phyloP scores from a whole-genome alignment of 306 rosid species.

The Erythrophleum fordii region DNA sequence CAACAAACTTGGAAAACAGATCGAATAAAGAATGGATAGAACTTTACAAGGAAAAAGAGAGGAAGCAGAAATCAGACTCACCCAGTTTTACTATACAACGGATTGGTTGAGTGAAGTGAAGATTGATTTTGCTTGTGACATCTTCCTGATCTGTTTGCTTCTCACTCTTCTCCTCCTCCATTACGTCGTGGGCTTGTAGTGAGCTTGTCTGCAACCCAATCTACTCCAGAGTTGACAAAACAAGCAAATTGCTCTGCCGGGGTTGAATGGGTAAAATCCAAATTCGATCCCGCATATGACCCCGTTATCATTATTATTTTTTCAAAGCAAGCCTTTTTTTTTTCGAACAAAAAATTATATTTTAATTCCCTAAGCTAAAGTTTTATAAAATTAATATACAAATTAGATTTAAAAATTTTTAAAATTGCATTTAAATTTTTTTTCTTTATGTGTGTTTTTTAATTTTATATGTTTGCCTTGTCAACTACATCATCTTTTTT shows the following conservation, averaged over 20 bases:
- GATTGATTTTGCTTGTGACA: background rate
- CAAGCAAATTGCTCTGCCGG: background rate
- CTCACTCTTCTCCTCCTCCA: slow-evolving; percentile 38
- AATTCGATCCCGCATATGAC: no score
- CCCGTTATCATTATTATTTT: no score
- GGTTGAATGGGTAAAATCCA: no score
- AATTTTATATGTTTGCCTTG: no score
- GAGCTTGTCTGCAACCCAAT: background rate
- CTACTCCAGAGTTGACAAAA: background rate
- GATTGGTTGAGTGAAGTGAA: slow-evolving; percentile 53
- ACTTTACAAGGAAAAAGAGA: background rate
- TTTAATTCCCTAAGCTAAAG: no score
- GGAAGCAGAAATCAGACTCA: slow-evolving; percentile 20
- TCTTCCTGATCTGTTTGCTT: slow-evolving; percentile 28
- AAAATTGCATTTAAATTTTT: no score
- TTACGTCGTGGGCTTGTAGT: slow-evolving; percentile 15
- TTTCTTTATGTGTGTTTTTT: no score
- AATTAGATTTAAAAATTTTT: no score
- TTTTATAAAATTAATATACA: no score
- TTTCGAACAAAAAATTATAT: no score
- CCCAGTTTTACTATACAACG: slow-evolving; percentile 93
- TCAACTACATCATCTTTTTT: no score
- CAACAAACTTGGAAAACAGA: slow-evolving; percentile 30
- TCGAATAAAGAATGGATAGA: slow-evolving; percentile 7
- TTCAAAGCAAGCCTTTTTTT: no score